A percentile compares a stretch with the other conserved stretches of the same genome.
phyloP scores from a whole-genome alignment of 495 filamentous ascomycete species.

The Tetracladium setigerum region DNA sequence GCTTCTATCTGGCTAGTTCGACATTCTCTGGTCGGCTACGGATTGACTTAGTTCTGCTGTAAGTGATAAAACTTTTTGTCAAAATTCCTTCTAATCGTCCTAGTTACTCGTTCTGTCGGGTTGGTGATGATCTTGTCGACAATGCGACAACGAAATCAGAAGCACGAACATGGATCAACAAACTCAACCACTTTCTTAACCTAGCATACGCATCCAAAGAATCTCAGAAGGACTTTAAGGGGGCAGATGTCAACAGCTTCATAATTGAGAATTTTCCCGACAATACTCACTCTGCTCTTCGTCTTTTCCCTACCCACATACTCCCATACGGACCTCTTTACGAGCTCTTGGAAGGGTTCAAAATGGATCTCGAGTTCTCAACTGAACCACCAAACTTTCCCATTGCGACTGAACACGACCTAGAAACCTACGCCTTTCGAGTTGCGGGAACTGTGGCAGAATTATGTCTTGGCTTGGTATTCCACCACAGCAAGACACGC shows the following conservation, averaged over 20 bases:
- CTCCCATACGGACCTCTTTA: conserved; percentile 47
- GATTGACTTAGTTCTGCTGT: conserved; percentile 56
- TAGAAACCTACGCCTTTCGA: conserved; percentile 47
- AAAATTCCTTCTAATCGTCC: background rate
- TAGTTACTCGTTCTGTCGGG: conserved; percentile 63
- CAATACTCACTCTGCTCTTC: conserved; percentile 36
- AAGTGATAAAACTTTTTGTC: conserved; percentile 10
- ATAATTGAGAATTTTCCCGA: conserved; percentile 37
- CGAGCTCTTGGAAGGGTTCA: conserved; percentile 52
- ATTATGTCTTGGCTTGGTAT: conserved; percentile 54
- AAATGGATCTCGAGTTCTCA: conserved; percentile 41
- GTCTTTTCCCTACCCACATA: conserved; percentile 44
- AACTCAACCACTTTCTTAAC: conserved; percentile 44
- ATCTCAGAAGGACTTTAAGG: conserved; percentile 4
- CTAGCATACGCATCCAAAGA: conserved; percentile 24
- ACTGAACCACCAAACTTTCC: conserved; percentile 31
- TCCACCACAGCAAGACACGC: conserved; percentile 34
- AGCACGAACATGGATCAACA: conserved; percentile 40
- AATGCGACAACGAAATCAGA: conserved; percentile 37
- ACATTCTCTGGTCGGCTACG: conserved; percentile 55
- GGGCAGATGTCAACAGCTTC: conserved; percentile 22
- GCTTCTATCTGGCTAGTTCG: conserved; percentile 60
- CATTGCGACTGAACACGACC: conserved; percentile 44
- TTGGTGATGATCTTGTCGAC: conserved; percentile 64
- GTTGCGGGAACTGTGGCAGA: conserved; percentile 65